phyloP scores from a whole-genome alignment of 73 alveolate genomes.

The Blepharisma japonicum region DNA sequence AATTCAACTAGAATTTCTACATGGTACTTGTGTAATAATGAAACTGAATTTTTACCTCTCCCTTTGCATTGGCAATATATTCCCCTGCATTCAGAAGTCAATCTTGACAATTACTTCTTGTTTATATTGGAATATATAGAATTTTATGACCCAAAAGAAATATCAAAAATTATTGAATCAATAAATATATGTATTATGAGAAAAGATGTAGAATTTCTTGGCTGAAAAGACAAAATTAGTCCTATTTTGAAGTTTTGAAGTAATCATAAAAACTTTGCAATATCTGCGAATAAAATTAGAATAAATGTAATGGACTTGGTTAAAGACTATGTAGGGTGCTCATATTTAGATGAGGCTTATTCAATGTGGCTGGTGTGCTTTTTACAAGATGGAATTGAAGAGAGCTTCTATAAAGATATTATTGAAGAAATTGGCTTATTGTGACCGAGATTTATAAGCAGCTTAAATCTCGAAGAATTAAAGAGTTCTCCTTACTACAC shows the following conservation, averaged over 20 bases:
- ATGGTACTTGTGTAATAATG: background rate
- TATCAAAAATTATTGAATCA: background rate
- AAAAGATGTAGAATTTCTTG: background rate
- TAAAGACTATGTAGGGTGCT: background rate
- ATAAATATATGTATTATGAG: background rate
- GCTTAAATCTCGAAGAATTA: too few relatives aligned
- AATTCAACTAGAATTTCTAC: background rate
- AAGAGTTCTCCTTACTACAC: too few relatives aligned
- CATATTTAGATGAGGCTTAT: conserved; percentile 4
- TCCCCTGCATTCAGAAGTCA: background rate
- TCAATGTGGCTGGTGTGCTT: background rate
- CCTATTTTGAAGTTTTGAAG: background rate
- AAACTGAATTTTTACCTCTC: background rate
- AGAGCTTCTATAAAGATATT: background rate
- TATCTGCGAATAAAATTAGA: background rate
- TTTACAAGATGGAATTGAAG: conserved; percentile 2
- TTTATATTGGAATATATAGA: too few relatives aligned
- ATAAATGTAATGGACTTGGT: background rate
- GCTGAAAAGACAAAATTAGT: background rate
- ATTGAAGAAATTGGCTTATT: background rate
- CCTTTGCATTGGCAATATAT: conserved; percentile 13
- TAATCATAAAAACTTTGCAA: background rate
- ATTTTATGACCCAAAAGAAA: background rate
- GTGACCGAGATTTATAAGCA: background rate
- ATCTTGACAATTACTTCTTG: too few relatives aligned